These are phyloP conservation scores for Guadua angustifolia DNA, from an alignment of 176 grass and related monocot genomes.

Conservation along the genomic window DNA sequence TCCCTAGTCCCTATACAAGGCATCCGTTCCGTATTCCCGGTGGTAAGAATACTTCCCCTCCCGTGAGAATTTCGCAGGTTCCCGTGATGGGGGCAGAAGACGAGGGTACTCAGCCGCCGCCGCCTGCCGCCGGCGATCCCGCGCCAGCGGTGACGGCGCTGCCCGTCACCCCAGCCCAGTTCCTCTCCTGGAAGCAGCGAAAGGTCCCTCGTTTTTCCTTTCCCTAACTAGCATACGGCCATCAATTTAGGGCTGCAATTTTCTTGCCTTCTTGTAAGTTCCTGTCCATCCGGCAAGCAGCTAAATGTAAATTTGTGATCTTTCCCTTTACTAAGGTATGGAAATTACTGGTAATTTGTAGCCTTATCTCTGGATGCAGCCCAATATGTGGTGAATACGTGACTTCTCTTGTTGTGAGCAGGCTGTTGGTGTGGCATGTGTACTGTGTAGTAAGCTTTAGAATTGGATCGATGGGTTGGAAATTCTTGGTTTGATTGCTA, in stretches of 20 bases:
- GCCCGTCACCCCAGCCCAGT: conserved; percentile 62
- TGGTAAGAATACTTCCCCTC: background rate
- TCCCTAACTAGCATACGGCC: too few relatives aligned
- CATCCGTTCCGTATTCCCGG: too few relatives aligned
- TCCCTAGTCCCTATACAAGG: too few relatives aligned
- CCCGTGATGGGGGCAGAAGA: conserved; percentile 50
- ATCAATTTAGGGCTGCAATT: conserved; percentile 18
- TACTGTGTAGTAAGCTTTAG: background rate
- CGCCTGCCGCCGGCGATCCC: background rate
- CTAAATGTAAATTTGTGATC: background rate
- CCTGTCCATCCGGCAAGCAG: background rate
- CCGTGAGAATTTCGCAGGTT: conserved; percentile 11
- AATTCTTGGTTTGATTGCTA: background rate
- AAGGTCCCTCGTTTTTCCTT: conserved; percentile 50
- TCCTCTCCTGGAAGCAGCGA: conserved; percentile 82
- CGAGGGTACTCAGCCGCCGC: conserved; percentile 21
- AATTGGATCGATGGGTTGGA: background rate
- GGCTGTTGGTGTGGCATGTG: background rate
- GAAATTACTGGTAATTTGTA: background rate
- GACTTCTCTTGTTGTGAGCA: background rate
- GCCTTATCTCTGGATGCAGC: background rate
- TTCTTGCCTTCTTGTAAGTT: background rate
- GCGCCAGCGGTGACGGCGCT: conserved; percentile 6
- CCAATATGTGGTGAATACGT: background rate
- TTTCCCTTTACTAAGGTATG: background rate